Evolutionary conservation across 2,329 filamentous ascomycete species (phyloP), one percentile per base, ranked within the genome.

Genomic region (Beauveria medogensis): DNA sequence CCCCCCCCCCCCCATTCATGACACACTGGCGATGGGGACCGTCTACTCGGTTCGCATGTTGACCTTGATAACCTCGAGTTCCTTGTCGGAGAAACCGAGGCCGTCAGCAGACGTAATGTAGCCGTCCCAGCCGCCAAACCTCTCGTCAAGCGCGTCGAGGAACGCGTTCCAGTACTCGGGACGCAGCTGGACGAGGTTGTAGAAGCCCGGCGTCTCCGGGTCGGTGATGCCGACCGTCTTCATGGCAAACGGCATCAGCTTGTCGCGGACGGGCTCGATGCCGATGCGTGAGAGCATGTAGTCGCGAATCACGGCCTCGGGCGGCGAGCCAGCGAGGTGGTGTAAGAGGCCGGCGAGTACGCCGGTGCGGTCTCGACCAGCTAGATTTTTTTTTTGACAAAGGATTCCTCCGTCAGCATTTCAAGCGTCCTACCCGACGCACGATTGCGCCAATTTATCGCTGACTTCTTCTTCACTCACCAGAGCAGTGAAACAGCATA

Each of bases 261-360:
- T 72, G 62, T 78, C 75, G 22, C 80, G 78, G 7, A 77, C 79
- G 28, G 77, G 76, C 69, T 84, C 82, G 0, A 73, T 76, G 34
- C 81, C 81, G 63, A 84, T 74, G 30, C 82, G 75, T 10, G 80
- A 82, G 30, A 84, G 73, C 69, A 82, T 72, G 70, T 79, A 84
- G 70, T 84, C 82, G 48, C 78, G 69, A 22, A 71, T 66, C 40
- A 81, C 70, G 14, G 69, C 70, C 26, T 81, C 74, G 12, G 71
- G 65, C 5, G 74, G 64, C 26, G 77, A 76, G 34, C 80, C 81
- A 1, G 79, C 78, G 16, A 84, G 73, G n/a, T 71, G 71, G 59
- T 80, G 73, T n/a, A 84, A 70, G 5, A 84, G 67, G 10, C 77
- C 80, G 0, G 77, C 74, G 9, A 83, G 67, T 9, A 84, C 73